Evolutionary conservation across 129 eudicot species (phyloP).

Genomic region (sunflower (Helianthus annuus)): HanXRQr2.0-SUNRISE NC_035444.2:106452057-106452556

Average conservation of each 20-base stretch:
- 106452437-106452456: conserved; percentile 23
- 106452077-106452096: conserved; percentile 97
- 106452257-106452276: no score
- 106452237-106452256: no score
- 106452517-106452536: background rate
- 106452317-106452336: conserved; percentile 89
- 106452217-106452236: no score
- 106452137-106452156: background rate
- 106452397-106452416: conserved; percentile 76
- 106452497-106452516: background rate
- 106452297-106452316: conserved; percentile 14
- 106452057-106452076: conserved; percentile 81
- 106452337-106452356: conserved; percentile 78
- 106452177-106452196: no score
- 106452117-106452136: conserved; percentile 15
- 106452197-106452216: no score
- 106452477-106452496: background rate
- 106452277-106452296: no score
- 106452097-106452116: conserved; percentile 83
- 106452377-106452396: conserved; percentile 85
- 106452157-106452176: background rate
- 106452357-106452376: conserved; percentile 62
- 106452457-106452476: conserved; percentile 6
- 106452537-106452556: no score
- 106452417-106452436: conserved; percentile 37